These are phyloP conservation scores for Blastobotrys robertii DNA, from an alignment of 805 yeast species.

Conservation along the genomic window DNA sequence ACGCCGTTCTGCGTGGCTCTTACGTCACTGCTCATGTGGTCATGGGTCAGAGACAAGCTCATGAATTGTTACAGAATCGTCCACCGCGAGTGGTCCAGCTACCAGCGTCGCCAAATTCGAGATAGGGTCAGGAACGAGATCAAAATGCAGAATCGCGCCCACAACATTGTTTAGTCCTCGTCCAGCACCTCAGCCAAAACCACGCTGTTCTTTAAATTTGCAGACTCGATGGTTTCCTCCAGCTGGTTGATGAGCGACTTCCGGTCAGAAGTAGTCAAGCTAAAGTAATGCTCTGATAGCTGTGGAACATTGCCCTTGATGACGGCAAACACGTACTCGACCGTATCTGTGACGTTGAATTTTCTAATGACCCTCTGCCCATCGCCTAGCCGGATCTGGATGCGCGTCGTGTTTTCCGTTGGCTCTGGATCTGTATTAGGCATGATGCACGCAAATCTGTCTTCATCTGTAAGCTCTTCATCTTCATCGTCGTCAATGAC, in stretches of 20 bases:
- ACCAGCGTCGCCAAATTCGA: too few species aligned
- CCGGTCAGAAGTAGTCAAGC: conserved; percentile 43
- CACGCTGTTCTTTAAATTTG: conserved; percentile 77
- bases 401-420: conserved; percentile 50
- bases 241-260: conserved; percentile 46
- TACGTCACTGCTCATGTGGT: conserved; percentile 21
- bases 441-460: conserved; percentile 40
- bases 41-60: conserved; percentile 15
- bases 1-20: conserved; percentile 28
- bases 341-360: conserved; percentile 49
- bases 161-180: neutral
- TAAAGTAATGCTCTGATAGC: conserved; percentile 38
- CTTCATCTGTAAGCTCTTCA: conserved; percentile 29
- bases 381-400: conserved; percentile 81
- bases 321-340: conserved; percentile 50
- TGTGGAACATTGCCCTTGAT: conserved; percentile 50
- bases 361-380: conserved; percentile 76
- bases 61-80: conserved; percentile 1
- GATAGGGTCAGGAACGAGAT: too few species aligned
- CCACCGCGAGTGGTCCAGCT: too few species aligned
- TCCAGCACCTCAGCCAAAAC: conserved; percentile 51
- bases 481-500: conserved; percentile 9
- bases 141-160: too few species aligned
- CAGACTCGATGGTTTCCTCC: conserved; percentile 53
- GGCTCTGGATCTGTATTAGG: conserved; percentile 59